Evolutionary conservation across 2,329 filamentous ascomycete genomes (phyloP).

Genomic region (Truncatella angustata): DNA sequence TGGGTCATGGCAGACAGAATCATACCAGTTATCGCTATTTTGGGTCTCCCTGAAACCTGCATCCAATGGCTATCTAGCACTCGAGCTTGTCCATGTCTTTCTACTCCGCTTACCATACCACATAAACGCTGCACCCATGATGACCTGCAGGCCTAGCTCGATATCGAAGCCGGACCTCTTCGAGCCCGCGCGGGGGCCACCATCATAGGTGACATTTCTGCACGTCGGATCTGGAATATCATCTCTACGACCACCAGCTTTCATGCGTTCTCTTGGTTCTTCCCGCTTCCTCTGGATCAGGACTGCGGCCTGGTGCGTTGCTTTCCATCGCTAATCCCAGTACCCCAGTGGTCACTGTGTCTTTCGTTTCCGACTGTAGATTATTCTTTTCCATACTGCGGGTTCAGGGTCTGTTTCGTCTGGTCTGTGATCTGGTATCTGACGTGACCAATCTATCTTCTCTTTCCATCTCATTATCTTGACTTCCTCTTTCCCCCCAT

Average conservation of each 20-base stretch:
- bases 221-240: constrained; percentile 19
- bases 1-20: constrained; percentile 14
- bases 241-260: constrained; percentile 21
- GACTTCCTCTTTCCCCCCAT: constrained; percentile 12
- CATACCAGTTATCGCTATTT: constrained; percentile 17
- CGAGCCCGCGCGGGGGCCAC: constrained; percentile 29
- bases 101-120: constrained; percentile 13
- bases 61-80: constrained; percentile 17
- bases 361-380: constrained; percentile 32
- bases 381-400: constrained; percentile 28
- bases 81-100: constrained; percentile 7
- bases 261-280: constrained; percentile 23
- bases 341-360: constrained; percentile 21
- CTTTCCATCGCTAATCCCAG: constrained; percentile 26
- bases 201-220: constrained; percentile 11
- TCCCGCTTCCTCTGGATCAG: constrained; percentile 30
- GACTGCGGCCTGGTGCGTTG: constrained; percentile 27
- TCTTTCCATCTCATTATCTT: constrained; percentile 12
- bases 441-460: constrained; percentile 18
- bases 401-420: constrained; percentile 45
- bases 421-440: constrained; percentile 37
- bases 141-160: constrained; percentile 24
- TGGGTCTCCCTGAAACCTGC: constrained; percentile 14
- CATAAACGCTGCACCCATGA: constrained; percentile 20
- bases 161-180: constrained; percentile 27